Evolutionary conservation across 306 rosid species (phyloP).

Genomic region (Cicer judaicum): DNA sequence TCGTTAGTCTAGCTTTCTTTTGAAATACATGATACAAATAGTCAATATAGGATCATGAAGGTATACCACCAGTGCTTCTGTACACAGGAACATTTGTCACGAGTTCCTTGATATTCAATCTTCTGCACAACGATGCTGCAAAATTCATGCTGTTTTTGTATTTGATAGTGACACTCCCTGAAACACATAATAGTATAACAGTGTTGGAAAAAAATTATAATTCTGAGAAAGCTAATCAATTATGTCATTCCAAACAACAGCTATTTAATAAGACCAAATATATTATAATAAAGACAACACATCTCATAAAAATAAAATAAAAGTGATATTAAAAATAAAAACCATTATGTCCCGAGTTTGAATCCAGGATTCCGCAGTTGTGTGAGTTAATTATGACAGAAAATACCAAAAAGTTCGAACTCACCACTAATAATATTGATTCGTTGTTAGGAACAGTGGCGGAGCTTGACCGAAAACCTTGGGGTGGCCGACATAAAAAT

Average conservation of each 20-base stretch:
- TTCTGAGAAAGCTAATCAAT: slow-evolving; percentile 14
- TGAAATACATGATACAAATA: slow-evolving; percentile 13
- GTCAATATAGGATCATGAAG: slow-evolving; percentile 29
- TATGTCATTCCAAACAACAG: neutral
- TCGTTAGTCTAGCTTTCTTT: slow-evolving; percentile 31
- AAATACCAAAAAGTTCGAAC: neutral
- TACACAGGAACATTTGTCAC: slow-evolving; percentile 65
- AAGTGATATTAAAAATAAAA: neutral
- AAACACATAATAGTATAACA: slow-evolving; percentile 19
- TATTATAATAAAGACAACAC: neutral
- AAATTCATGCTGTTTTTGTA: slow-evolving; percentile 56
- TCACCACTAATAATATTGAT: too few species aligned
- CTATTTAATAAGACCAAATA: slow-evolving; percentile 14
- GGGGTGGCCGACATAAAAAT: too few species aligned
- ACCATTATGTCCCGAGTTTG: too few species aligned
- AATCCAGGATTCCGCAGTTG: too few species aligned
- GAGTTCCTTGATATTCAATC: slow-evolving; percentile 70
- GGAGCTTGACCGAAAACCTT: too few species aligned
- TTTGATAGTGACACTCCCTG: slow-evolving; percentile 38
- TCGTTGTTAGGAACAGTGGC: too few species aligned
- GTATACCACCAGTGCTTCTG: slow-evolving; percentile 64
- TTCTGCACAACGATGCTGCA: slow-evolving; percentile 62
- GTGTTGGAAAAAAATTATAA: neutral
- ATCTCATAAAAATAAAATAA: neutral
- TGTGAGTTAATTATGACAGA: too few species aligned